Base-by-base conservation (phyloP, 1,139 yeast species). In the Yamadazyma dendronema region DNA sequence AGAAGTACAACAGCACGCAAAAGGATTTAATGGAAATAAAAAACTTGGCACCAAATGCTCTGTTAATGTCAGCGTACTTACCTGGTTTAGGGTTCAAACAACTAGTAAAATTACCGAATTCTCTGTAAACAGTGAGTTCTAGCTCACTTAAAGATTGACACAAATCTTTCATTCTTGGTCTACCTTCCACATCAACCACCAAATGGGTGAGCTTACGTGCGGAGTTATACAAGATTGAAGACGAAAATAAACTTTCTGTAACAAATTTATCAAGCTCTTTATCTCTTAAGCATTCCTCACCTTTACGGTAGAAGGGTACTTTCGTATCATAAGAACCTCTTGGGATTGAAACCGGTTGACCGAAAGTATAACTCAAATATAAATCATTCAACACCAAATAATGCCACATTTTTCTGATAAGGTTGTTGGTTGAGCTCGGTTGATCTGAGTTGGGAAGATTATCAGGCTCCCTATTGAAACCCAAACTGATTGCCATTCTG, bases 351-450 rank as follows among this genome's bases (percentile, higher is more conserved):
- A 49, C 35, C 0, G 65, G 67, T 17, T 48, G 54, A 2, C 74
- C 74, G 41, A 53, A 61, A 3, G 57, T 37, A 39, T 49, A 61
- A 8, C 62, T 57, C 29, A 53, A 48, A 38, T 59, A 53, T 2
- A 57, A 30, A 44, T 67, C 73, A 28, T 43, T 43, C 17, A 56
- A 31, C 3, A 54, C 46, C 34, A 79, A 54, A 35, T 65, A 65
- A 46, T 67, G 69, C 85, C 85, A 81, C 2, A 78, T 62, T 44
- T 76, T 78, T 47, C 86, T 62, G 49, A 67, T 63, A 9, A 71
- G 46, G 43, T 67, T 67, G 35, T 71, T 64, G 10, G 55, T 43
- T 25, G 58, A 54, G 43, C 57, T 60, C 4, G 17, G 15, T 12
- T 46, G 40, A 6, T 10, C 17, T 3, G 44, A 36, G 17, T 49